Evolutionary conservation across 305 asterid genomes (phyloP).

Genomic region (Nicotiana rustica): DNA sequence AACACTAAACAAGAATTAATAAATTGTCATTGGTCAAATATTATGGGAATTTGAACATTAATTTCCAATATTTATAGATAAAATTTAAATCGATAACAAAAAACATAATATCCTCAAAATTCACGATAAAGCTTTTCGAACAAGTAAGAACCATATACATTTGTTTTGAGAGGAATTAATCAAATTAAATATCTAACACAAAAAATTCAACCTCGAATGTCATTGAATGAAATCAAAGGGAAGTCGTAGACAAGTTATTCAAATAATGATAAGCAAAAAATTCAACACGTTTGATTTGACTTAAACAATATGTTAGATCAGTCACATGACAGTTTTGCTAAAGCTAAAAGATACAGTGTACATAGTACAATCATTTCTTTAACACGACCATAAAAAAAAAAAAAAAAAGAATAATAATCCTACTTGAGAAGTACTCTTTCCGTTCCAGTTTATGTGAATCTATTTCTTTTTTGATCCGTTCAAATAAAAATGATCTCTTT

Average conservation of each 20-base stretch:
- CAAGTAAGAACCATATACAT: too few relatives aligned
- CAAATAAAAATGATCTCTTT: too few relatives aligned
- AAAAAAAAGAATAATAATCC: not conserved
- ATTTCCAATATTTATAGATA: not conserved
- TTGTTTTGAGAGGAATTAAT: too few relatives aligned
- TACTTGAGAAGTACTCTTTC: not conserved
- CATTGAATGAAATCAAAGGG: too few relatives aligned
- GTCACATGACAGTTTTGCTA: conserved; percentile 12
- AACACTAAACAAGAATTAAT: not conserved
- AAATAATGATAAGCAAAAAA: not conserved
- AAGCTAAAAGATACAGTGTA: conserved; percentile 19
- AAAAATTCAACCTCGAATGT: too few relatives aligned
- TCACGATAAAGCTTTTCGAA: too few relatives aligned
- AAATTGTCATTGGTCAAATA: not conserved
- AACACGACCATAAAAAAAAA: not conserved
- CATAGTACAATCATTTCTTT: not conserved
- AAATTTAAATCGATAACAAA: too few relatives aligned
- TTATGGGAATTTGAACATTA: not conserved
- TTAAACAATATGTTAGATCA: not conserved
- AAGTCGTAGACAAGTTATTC: not conserved
- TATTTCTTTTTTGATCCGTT: too few relatives aligned
- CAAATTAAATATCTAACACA: too few relatives aligned
- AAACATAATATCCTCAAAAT: too few relatives aligned
- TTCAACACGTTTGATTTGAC: not conserved
- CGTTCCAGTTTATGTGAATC: too few relatives aligned